These are phyloP conservation scores for Copromyces sp. DNA, from an alignment of 495 filamentous ascomycete genomes.

Conservation along the genomic window DNA sequence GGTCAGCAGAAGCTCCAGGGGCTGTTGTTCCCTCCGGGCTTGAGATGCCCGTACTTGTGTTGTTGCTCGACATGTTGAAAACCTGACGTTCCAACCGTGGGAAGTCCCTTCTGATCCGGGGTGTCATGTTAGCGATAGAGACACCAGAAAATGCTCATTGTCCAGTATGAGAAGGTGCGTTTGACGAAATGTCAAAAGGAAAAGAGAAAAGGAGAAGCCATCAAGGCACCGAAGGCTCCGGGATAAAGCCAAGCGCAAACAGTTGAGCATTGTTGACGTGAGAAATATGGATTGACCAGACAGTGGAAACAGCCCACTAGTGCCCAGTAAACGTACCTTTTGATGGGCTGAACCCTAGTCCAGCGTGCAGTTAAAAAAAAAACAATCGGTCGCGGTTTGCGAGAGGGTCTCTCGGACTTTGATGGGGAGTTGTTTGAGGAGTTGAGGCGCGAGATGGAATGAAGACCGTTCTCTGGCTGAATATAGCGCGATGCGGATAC, in stretches of 20 bases:
- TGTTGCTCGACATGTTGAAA: conserved; percentile 38
- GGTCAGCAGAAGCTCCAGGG: conserved; percentile 19
- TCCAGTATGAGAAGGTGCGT: neutral
- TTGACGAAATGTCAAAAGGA: neutral
- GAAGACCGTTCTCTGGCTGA: neutral
- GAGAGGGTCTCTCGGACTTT: neutral
- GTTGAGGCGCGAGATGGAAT: neutral
- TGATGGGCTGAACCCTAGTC: neutral
- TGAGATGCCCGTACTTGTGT: conserved; percentile 24
- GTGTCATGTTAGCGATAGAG: conserved; percentile 31
- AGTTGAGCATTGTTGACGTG: neutral
- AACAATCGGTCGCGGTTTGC: neutral
- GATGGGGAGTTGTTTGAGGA: neutral
- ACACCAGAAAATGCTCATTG: neutral
- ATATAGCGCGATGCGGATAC: neutral
- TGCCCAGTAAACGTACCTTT: neutral
- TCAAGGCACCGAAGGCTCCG: neutral
- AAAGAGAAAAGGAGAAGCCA: neutral
- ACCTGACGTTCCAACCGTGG: conserved; percentile 25
- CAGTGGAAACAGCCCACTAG: neutral
- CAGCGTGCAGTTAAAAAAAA: neutral
- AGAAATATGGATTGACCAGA: neutral
- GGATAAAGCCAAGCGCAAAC: neutral
- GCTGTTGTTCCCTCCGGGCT: conserved; percentile 10
- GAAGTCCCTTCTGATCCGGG: conserved; percentile 20